Conservation (phyloP, 805 yeast species). For the Cyberlindnera americana region DNA sequence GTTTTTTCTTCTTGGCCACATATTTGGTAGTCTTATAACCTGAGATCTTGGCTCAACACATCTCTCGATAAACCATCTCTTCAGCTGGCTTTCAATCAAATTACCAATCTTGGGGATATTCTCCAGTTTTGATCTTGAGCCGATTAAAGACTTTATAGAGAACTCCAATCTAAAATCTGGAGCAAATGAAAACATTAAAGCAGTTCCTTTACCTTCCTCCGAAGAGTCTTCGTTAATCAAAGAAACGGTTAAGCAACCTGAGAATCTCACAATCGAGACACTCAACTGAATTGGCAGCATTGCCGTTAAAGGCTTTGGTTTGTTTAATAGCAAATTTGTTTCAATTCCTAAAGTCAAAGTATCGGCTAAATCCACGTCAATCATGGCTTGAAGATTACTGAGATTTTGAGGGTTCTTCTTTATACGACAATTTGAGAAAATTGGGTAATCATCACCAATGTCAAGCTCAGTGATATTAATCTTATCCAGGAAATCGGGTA, state of each 20-base stretch:
- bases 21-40: conserved; percentile 74
- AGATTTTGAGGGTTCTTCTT: conserved; percentile 48
- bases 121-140: conserved; percentile 87
- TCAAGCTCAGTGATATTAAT: conserved; percentile 82
- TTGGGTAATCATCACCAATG: conserved; percentile 93
- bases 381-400: conserved; percentile 70
- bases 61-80: conserved; percentile 88
- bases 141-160: conserved; percentile 82
- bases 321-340: conserved; percentile 72
- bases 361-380: conserved; percentile 87
- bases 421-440: conserved; percentile 89
- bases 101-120: conserved; percentile 90
- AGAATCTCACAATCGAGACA: conserved; percentile 86
- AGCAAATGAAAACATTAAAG: conserved; percentile 81
- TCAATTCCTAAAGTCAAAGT: conserved; percentile 83
- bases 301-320: conserved; percentile 82
- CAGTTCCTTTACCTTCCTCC: conserved; percentile 47
- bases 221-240: conserved; percentile 13
- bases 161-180: conserved; percentile 91
- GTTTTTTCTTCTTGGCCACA: conserved; percentile 75
- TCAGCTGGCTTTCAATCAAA: conserved; percentile 73
- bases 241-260: conserved; percentile 84
- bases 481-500: conserved; percentile 79
- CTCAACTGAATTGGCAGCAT: conserved; percentile 79
- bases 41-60: conserved; percentile 94